Percentiles rank a stretch among this genome's conserved stretches.
Conservation (phyloP, 2,329 filamentous ascomycete species). For the Didymella pinodella region DNA sequence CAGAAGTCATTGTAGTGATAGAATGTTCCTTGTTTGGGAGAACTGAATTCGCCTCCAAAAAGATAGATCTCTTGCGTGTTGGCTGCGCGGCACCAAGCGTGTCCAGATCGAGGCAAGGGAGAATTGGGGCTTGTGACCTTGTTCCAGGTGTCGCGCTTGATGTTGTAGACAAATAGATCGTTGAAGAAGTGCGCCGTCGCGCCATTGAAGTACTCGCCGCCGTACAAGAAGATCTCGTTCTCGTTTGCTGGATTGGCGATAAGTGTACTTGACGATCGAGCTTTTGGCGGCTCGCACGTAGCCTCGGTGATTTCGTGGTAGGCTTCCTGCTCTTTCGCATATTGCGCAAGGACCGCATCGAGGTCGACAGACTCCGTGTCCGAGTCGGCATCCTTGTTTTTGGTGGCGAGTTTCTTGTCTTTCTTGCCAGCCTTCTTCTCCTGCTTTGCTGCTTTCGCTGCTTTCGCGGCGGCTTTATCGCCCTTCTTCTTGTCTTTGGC, state of each 20-base stretch:
- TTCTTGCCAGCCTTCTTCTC: slow-evolving; percentile 78
- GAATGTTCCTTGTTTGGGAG: slow-evolving; percentile 96
- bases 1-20: slow-evolving; percentile 99
- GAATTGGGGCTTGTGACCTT: slow-evolving; percentile 89
- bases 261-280: slow-evolving; percentile 81
- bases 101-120: slow-evolving; percentile 87
- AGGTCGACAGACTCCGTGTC: slow-evolving; percentile 93
- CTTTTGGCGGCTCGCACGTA: slow-evolving; percentile 73
- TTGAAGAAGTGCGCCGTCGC: slow-evolving; percentile 77
- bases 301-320: slow-evolving; percentile 93
- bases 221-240: slow-evolving; percentile 90
- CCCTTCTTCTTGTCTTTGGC: slow-evolving; percentile 63
- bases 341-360: slow-evolving; percentile 91
- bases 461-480: slow-evolving; percentile 59
- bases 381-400: slow-evolving; percentile 78
- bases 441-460: slow-evolving; percentile 73
- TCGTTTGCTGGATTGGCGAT: slow-evolving; percentile 85
- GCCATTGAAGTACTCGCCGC: slow-evolving; percentile 95
- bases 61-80: slow-evolving; percentile 88
- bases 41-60: slow-evolving; percentile 96
- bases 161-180: slow-evolving; percentile 73
- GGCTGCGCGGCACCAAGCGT: slow-evolving; percentile 91
- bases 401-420: slow-evolving; percentile 81
- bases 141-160: slow-evolving; percentile 88
- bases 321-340: slow-evolving; percentile 87